Evolutionary conservation across 78 protist genomes (phyloP).

Genomic region (Dictyostelium intermedium): DNA sequence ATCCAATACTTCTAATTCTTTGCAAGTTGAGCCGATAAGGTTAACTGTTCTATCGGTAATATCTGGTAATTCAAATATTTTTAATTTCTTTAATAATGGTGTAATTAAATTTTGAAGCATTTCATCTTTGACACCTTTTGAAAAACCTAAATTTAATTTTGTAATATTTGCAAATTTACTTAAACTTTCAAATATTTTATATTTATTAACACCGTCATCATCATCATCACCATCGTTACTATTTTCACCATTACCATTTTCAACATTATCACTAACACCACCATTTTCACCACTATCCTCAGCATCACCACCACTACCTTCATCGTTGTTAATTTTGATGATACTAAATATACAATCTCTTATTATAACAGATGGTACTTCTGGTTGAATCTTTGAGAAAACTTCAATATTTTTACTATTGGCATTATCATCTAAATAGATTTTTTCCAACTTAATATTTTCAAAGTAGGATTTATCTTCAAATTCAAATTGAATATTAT

Average conservation of each 20-base stretch:
- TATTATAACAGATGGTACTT: neutral
- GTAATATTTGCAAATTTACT: neutral
- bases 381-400: neutral
- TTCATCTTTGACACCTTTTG: neutral
- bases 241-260: neutral
- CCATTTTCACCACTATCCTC: neutral
- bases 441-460: neutral
- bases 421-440: neutral
- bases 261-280: neutral
- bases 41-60: neutral
- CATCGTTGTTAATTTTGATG: neutral
- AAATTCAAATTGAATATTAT: neutral
- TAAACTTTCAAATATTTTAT: neutral
- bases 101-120: neutral
- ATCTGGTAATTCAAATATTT: neutral
- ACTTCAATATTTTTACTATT: neutral
- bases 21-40: neutral
- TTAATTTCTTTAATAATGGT: neutral
- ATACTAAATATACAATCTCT: neutral
- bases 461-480: neutral
- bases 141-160: conserved; percentile 14
- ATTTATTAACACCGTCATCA: neutral
- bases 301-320: neutral
- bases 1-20: conserved; percentile 23
- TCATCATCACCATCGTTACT: neutral